These are phyloP conservation scores for Raddia guianensis DNA, from an alignment of 176 grass and related monocot genomes.

Conservation along the genomic window DNA sequence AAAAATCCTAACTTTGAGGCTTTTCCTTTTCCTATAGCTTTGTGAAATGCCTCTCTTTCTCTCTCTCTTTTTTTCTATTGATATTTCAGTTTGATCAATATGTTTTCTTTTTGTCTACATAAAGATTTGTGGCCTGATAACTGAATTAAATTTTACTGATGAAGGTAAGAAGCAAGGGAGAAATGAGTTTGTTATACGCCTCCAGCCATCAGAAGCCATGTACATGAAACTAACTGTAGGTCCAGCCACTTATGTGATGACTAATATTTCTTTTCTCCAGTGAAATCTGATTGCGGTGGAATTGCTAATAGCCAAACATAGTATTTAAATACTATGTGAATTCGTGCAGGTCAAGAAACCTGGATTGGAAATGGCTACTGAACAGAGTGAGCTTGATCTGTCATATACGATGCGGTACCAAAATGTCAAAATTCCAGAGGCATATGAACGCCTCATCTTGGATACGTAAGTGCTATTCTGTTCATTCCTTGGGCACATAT, in stretches of 20 bases:
- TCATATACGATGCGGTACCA: constrained; percentile 96
- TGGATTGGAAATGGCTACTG: constrained; percentile 94
- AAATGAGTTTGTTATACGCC: constrained; percentile 99
- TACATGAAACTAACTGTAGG: constrained; percentile 99
- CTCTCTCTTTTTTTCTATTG: neutral
- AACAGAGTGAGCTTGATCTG: constrained; percentile 98
- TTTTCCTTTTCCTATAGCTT: neutral
- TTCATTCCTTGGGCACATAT: neutral
- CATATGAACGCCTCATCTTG: constrained; percentile 97
- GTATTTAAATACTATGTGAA: neutral
- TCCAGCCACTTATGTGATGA: constrained; percentile 26
- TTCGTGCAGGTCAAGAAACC: constrained; percentile 95
- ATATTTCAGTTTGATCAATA: constrained; percentile 12
- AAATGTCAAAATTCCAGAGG: constrained; percentile 90
- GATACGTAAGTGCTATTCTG: constrained; percentile 67
- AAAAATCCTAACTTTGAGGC: neutral
- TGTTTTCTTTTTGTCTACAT: neutral
- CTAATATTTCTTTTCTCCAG: constrained; percentile 5
- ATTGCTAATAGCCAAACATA: constrained; percentile 4
- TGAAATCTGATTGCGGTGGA: neutral
- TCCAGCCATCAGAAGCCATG: constrained; percentile 98
- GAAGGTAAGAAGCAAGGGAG: constrained; percentile 97
- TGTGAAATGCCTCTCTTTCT: neutral
- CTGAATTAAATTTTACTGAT: constrained; percentile 37
- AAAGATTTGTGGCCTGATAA: constrained; percentile 29